These are phyloP conservation scores for Phytophthora chlamydospora DNA, from an alignment of 352 stramenopile species.

Conservation along the genomic window DNA sequence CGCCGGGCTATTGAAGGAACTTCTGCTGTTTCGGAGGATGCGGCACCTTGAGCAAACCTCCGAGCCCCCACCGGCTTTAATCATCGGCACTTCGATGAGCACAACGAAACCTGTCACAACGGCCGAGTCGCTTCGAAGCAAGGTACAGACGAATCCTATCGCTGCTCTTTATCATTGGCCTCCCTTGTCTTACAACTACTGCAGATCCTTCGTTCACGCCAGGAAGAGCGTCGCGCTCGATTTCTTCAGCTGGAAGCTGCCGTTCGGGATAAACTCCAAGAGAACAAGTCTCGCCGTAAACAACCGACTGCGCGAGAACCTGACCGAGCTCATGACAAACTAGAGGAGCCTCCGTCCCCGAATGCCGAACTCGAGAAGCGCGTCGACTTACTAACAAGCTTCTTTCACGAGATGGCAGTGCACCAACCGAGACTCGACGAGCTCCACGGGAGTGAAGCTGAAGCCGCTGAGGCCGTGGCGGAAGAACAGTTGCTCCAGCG, in stretches of 20 bases:
- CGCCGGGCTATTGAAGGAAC: constrained; percentile 36
- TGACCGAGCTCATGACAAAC: neutral
- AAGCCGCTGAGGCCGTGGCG: constrained; percentile 17
- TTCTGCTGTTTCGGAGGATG: constrained; percentile 51
- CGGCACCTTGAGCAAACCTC: constrained; percentile 26
- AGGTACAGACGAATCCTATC: constrained; percentile 29
- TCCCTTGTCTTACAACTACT: neutral
- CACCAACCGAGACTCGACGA: constrained; percentile 40
- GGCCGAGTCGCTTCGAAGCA: constrained; percentile 49
- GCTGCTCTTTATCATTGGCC: constrained; percentile 4
- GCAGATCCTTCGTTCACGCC: constrained; percentile 47
- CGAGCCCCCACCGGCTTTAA: constrained; percentile 36
- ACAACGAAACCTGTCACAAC: constrained; percentile 37
- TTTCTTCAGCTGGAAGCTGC: constrained; percentile 30
- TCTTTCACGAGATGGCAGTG: constrained; percentile 64
- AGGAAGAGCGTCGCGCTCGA: constrained; percentile 35
- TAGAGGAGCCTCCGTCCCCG: constrained; percentile 3
- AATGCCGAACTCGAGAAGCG: constrained; percentile 25
- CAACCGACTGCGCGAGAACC: constrained; percentile 1
- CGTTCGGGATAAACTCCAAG: constrained; percentile 23
- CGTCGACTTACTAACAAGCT: constrained; percentile 39
- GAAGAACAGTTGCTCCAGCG: constrained; percentile 44
- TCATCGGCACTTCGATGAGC: constrained; percentile 43
- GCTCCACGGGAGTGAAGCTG: constrained; percentile 10
- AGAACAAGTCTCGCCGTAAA: constrained; percentile 2